Conservation (phyloP, 2,329 filamentous ascomycete genomes). For the Pseudogymnoascus pannorum region DNA sequence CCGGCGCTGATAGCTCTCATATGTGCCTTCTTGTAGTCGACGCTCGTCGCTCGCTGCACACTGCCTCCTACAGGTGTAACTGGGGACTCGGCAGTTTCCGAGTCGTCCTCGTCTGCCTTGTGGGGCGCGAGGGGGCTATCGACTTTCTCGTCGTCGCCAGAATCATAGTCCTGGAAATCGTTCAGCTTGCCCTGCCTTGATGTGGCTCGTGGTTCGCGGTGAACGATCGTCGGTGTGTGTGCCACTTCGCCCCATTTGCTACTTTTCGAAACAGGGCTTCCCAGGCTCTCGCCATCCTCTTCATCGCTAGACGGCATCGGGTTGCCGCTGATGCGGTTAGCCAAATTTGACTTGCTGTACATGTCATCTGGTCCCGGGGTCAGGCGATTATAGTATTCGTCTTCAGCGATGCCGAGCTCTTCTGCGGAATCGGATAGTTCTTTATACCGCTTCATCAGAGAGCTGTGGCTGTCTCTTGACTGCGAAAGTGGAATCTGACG, state of each 20-base stretch:
- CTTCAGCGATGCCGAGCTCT: slow-evolving; percentile 57
- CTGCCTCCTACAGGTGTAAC: slow-evolving; percentile 15
- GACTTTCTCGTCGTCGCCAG: slow-evolving; percentile 16
- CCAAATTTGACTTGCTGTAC: slow-evolving; percentile 32
- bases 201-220: slow-evolving; percentile 47
- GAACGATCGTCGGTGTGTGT: slow-evolving; percentile 57
- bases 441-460: slow-evolving; percentile 37
- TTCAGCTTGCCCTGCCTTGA: slow-evolving; percentile 50
- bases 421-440: slow-evolving; percentile 57
- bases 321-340: slow-evolving; percentile 36
- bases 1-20: slow-evolving; percentile 68
- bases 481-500: slow-evolving; percentile 34
- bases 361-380: slow-evolving; percentile 32
- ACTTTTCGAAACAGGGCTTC: slow-evolving; percentile 21
- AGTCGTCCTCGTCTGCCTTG: slow-evolving; percentile 18
- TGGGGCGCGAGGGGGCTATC: slow-evolving; percentile 29
- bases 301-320: slow-evolving; percentile 51
- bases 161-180: slow-evolving; percentile 22
- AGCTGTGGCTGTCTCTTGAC: slow-evolving; percentile 35
- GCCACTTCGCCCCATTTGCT: slow-evolving; percentile 28
- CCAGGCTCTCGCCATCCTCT: slow-evolving; percentile 40
- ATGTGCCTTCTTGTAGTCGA: slow-evolving; percentile 56
- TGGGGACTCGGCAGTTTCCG: slow-evolving; percentile 12
- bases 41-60: slow-evolving; percentile 61
- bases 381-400: slow-evolving; percentile 63